A percentile compares a stretch with the other conserved stretches of the same genome.
Evolutionary conservation across 2,329 filamentous ascomycete species (phyloP).

Genomic region (Fusarium begoniae): DNA sequence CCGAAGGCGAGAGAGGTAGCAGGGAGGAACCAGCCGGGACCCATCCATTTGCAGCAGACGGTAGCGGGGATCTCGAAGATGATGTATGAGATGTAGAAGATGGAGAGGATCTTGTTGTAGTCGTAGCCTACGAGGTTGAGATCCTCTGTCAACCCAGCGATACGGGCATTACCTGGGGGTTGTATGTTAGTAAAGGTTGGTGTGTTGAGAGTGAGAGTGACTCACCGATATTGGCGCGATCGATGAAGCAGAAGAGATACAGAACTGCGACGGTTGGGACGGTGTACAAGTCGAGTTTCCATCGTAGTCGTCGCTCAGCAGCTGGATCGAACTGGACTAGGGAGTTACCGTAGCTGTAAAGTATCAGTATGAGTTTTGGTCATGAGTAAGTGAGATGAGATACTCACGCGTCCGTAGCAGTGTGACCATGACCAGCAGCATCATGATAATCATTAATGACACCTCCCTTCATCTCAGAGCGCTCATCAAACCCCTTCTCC

Average conservation of each 20-base stretch:
- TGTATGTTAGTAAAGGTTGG: background rate
- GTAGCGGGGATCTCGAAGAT: constrained; percentile 72
- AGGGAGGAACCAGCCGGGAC: constrained; percentile 72
- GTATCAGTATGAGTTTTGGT: background rate
- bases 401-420: constrained; percentile 40
- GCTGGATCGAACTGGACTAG: constrained; percentile 40
- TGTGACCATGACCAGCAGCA: constrained; percentile 35
- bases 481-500: constrained; percentile 35
- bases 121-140: constrained; percentile 65
- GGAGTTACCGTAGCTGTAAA: constrained; percentile 36
- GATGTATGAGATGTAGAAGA: constrained; percentile 74
- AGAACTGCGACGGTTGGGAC: constrained; percentile 72
- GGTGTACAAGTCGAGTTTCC: constrained; percentile 72
- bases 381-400: too few species aligned
- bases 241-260: constrained; percentile 79
- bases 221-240: constrained; percentile 76
- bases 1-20: constrained; percentile 65
- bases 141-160: constrained; percentile 67
- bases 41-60: constrained; percentile 70
- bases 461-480: constrained; percentile 35
- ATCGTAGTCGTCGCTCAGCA: constrained; percentile 65
- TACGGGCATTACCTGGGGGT: constrained; percentile 55
- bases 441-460: constrained; percentile 22
- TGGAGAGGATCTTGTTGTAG: constrained; percentile 69
- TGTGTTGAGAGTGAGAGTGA: background rate